Base-by-base conservation (phyloP, 192 early-diverging fungal species). In the Pecoramyces ruminantium region DNA sequence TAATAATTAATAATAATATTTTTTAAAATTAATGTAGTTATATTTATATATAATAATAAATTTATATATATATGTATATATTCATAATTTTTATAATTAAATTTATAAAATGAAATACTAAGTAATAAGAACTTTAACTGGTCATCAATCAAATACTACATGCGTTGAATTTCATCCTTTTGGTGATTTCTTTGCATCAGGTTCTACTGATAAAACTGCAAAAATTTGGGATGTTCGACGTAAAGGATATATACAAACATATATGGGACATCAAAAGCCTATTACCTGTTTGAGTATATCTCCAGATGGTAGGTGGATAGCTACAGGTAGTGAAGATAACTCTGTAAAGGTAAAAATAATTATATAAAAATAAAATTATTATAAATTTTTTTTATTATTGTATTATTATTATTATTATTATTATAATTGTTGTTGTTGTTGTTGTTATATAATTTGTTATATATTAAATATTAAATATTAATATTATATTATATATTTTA, bases 181-280 rank as follows among this genome's bases (percentile, higher is more conserved):
- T 83, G 90, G 90, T 28, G 90, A 92, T 30, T 92, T 92, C 80
- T 92, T 92, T 82, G 90, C 90, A 3, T 90, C 88, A 5, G 90
- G 88, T 25, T 91, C 90, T 3, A 38, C 77, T 15, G 90, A 92
- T 79, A 78, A 79, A 28, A 80, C 87, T 1, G 84, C 90, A 79
- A 92, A 91, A 81, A 86, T 92, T 5, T 92, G 90, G 90, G 90
- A 92, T 80, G 86, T 92, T 17, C 78, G 88, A 77, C 82, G 89
- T 30, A 91, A 88, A 82, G 88, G 88, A 2, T 91, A 88, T 80
- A 90, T 92, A 78, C 90, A 91, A 78, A 91, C 90, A 0, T 91
- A 90, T 85, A 21, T 79, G n/a, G 87, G 86, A 29, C 86, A 84
- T 67, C 21, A 28, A 28, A 85, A 82, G 28, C 79, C 83, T 25